Base-by-base conservation (phyloP, 441 rosid genomes). In the Brassica balearica region DNA sequence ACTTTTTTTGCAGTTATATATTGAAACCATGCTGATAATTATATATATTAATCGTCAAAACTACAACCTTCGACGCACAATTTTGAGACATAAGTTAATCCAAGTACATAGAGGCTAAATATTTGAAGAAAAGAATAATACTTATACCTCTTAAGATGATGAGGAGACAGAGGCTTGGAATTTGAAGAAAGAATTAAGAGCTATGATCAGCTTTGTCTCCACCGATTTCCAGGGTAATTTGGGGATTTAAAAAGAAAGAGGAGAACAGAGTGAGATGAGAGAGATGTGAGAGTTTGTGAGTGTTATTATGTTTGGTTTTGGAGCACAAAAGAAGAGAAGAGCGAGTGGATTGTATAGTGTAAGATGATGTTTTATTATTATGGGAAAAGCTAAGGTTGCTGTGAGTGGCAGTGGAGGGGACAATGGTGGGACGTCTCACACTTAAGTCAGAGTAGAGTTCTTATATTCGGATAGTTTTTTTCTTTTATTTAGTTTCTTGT, bases 371-470 rank as follows among this genome's bases (percentile, higher is more conserved):
- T 79, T 68, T 83, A 85, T 86, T 86, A 84, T 86, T 86, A 82
- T 86, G 86, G 85, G 81, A 85, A 80, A 84, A 87, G 89, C 86
- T 75, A 85, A 84, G 80, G 86, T 61, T 73, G 84, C 73, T 69
- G 80, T 63, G 70, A 75, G 74, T 72, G 78, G 36, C 82, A 77
- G 83, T 71, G 84, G 81, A 74, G 82, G 84, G 81, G 87, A 82
- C 83, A 76, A 63, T 81, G 85, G 83, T 85, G 87, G 87, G 83
- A 84, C 81, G 86, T 80, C 84, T 88, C 87, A 85, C 85, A 79
- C 81, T 77, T 65, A 72, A 66, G 77, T 75, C 73, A 76, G 72
- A 72, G 74, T 69, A 67, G 43, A 65, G 10, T 73, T 74, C 19
- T 51, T 86, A 59, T 5, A 51, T 74, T 25, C 2, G 34, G 73